Evolutionary conservation across 176 grass and related monocot species (phyloP).

Genomic region (Thalia dealbata): DNA sequence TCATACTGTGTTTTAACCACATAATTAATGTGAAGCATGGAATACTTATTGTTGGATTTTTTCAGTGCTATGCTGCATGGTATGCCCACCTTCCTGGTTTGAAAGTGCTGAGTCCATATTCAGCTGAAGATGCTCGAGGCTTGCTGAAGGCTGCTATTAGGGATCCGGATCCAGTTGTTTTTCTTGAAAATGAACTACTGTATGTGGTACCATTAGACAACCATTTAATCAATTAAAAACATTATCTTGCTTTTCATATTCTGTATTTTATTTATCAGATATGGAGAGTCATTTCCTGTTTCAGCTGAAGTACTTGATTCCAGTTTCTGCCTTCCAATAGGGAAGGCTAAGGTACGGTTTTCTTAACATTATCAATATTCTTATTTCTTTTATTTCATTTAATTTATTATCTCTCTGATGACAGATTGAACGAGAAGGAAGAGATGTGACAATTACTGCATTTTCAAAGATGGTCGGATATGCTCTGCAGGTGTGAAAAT

Average conservation of each 20-base stretch:
- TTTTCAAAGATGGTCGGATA: slow-evolving; percentile 97
- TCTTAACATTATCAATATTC: background rate
- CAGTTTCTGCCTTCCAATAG: slow-evolving; percentile 84
- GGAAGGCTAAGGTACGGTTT: slow-evolving; percentile 82
- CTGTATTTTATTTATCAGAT: slow-evolving; percentile 40
- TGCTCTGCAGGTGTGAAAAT: slow-evolving; percentile 64
- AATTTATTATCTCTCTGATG: slow-evolving; percentile 21
- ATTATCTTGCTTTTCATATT: background rate
- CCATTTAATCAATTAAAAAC: background rate
- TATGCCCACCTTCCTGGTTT: slow-evolving; percentile 87
- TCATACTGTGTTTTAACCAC: background rate
- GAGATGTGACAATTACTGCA: slow-evolving; percentile 74
- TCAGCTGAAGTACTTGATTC: slow-evolving; percentile 94
- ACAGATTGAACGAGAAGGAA: slow-evolving; percentile 88
- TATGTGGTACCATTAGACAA: slow-evolving; percentile 24
- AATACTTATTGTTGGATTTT: background rate
- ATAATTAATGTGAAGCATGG: background rate
- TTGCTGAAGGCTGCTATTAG: slow-evolving; percentile 96
- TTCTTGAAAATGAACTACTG: slow-evolving; percentile 93
- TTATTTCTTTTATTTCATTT: slow-evolving; percentile 19
- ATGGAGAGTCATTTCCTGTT: slow-evolving; percentile 87
- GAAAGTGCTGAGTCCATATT: slow-evolving; percentile 81
- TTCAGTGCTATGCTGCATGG: slow-evolving; percentile 95
- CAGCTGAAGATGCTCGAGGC: slow-evolving; percentile 84
- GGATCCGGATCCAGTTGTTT: slow-evolving; percentile 91